A percentile compares a stretch with the other conserved stretches of the same genome.
Evolutionary conservation across 192 early-diverging fungal genomes (phyloP).

Genomic region (Dissophora globulifera): DNA sequence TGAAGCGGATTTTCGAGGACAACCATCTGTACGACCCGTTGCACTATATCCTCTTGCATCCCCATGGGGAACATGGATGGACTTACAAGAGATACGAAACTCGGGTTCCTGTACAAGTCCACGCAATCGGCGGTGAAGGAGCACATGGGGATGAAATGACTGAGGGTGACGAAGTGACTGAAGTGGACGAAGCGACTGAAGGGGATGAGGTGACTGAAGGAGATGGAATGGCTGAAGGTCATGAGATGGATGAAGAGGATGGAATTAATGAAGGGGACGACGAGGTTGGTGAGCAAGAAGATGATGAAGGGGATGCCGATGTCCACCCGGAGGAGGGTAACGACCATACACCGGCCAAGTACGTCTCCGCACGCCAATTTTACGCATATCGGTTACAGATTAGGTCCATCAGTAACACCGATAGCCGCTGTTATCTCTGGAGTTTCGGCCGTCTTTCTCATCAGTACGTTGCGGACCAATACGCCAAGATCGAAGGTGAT

Average conservation of each 20-base stretch:
- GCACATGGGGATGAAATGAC: background rate
- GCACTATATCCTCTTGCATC: no score
- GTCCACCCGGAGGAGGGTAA: no score
- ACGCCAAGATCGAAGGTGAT: constrained; percentile 17
- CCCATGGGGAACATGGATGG: no score
- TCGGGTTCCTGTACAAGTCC: background rate
- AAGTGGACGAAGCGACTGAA: background rate
- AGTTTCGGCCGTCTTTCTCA: constrained; percentile 6
- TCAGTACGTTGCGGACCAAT: constrained; percentile 25
- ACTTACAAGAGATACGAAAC: no score
- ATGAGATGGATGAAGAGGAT: background rate
- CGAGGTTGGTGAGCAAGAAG: background rate
- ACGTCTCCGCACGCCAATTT: background rate
- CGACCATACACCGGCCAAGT: background rate
- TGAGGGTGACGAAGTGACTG: background rate
- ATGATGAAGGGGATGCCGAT: background rate
- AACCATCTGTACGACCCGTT: background rate
- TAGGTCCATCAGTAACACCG: background rate
- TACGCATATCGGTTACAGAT: background rate
- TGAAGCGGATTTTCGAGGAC: background rate
- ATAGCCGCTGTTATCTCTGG: background rate
- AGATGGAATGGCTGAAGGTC: background rate
- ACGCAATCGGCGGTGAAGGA: background rate
- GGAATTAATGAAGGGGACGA: background rate
- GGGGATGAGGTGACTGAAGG: background rate